A percentile compares a stretch with the other conserved stretches of the same genome.
Evolutionary conservation across 169 alveolate species (phyloP).

Genomic region (Eimeria acervulina): DNA sequence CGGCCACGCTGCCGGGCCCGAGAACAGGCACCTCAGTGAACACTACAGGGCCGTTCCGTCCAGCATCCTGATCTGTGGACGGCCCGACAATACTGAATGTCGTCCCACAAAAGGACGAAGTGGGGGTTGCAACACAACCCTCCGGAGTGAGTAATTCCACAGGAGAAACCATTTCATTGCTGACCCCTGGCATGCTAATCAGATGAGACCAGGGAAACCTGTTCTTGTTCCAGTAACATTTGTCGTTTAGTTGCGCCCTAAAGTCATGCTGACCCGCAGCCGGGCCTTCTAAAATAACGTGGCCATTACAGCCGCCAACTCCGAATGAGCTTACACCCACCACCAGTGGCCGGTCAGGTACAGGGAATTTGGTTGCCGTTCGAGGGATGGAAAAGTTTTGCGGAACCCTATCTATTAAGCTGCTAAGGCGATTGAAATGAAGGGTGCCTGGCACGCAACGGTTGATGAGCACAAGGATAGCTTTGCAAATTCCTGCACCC

Average conservation of each 20-base stretch:
- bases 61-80: slow-evolving; percentile 17
- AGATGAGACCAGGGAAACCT: slow-evolving; percentile 74
- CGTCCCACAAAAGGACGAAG: slow-evolving; percentile 45
- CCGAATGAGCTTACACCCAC: slow-evolving; percentile 88
- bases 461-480: slow-evolving; percentile 84
- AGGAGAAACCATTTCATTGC: slow-evolving; percentile 14
- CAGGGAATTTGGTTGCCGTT: not conserved
- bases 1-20: slow-evolving; percentile 14
- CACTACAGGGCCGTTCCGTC: slow-evolving; percentile 1
- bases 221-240: slow-evolving; percentile 40
- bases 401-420: slow-evolving; percentile 87
- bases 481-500: slow-evolving; percentile 87
- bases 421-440: slow-evolving; percentile 87
- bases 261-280: slow-evolving; percentile 25
- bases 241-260: slow-evolving; percentile 66
- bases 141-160: slow-evolving; percentile 1
- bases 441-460: slow-evolving; percentile 89
- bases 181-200: slow-evolving; percentile 41
- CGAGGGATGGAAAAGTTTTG: slow-evolving; percentile 85
- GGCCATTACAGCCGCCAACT: slow-evolving; percentile 89
- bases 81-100: slow-evolving; percentile 31
- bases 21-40: slow-evolving; percentile 5
- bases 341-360: slow-evolving; percentile 40
- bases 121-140: slow-evolving; percentile 21
- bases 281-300: slow-evolving; percentile 82